phyloP scores from a whole-genome alignment of 176 grass and related monocot genomes.

The Phyllostachys edulis region DNA sequence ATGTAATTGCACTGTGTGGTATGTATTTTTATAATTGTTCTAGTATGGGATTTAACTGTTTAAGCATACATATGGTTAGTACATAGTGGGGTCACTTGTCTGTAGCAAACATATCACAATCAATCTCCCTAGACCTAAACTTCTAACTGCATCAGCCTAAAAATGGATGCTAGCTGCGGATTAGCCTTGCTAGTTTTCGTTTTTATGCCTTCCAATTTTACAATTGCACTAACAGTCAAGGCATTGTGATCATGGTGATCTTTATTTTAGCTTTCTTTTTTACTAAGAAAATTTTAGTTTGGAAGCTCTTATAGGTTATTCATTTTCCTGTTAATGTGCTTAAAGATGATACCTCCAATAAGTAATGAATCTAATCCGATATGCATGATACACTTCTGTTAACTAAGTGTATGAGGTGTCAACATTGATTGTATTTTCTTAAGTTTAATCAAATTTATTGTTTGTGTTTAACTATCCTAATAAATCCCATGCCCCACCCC shows the following conservation, averaged over 20 bases:
- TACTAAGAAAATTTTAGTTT: not conserved
- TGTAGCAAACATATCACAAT: conserved; percentile 7
- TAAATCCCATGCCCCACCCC: not conserved
- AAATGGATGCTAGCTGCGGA: not conserved
- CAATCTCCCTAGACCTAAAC: not conserved
- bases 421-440: not conserved
- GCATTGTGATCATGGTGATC: not conserved
- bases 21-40: not conserved
- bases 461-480: not conserved
- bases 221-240: not conserved
- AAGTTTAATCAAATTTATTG: not conserved
- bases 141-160: not conserved
- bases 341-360: not conserved
- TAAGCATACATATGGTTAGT: conserved; percentile 15
- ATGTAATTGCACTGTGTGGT: not conserved
- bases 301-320: not conserved
- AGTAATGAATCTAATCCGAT: not conserved
- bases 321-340: not conserved
- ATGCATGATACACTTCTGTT: not conserved
- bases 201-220: not conserved
- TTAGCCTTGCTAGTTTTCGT: not conserved
- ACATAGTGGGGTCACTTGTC: not conserved
- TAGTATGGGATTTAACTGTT: not conserved
- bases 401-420: not conserved
- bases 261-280: conserved; percentile 10